phyloP scores from a whole-genome alignment of 202 grass and related monocot species.

The Brachypodium distachyon region DNA sequence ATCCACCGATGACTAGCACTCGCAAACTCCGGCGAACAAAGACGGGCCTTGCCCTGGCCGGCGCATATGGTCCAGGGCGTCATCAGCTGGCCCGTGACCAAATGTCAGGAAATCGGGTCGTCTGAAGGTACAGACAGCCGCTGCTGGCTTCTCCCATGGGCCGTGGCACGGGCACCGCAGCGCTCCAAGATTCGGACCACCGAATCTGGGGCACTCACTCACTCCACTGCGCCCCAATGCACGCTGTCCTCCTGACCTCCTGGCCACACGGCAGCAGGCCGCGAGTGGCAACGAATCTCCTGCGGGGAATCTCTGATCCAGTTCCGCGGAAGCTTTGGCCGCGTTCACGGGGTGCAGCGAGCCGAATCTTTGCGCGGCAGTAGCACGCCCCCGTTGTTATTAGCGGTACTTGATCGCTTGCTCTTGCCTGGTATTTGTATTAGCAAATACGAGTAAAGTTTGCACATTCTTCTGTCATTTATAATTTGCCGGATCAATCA shows the following conservation, averaged over 20 bases:
- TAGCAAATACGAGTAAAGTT: not conserved
- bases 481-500: not conserved
- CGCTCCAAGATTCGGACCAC: not conserved
- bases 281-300: not conserved
- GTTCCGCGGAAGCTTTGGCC: not conserved
- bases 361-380: not conserved
- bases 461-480: not conserved
- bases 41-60: not conserved
- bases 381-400: not conserved
- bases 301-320: slow-evolving; percentile 4
- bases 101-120: not conserved
- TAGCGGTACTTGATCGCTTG: not conserved
- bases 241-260: not conserved
- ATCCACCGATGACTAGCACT: no score
- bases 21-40: no score
- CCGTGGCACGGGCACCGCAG: not conserved
- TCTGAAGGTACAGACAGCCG: no score
- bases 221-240: no score
- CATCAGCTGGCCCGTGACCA: slow-evolving; percentile 2
- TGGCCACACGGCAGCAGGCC: no score
- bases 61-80: not conserved
- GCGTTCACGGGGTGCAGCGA: slow-evolving; percentile 16
- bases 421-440: not conserved
- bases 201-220: no score
- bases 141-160: not conserved